Evolutionary conservation across 2,329 filamentous ascomycete genomes (phyloP).

Genomic region (Endoconidiophora polonica): DNA sequence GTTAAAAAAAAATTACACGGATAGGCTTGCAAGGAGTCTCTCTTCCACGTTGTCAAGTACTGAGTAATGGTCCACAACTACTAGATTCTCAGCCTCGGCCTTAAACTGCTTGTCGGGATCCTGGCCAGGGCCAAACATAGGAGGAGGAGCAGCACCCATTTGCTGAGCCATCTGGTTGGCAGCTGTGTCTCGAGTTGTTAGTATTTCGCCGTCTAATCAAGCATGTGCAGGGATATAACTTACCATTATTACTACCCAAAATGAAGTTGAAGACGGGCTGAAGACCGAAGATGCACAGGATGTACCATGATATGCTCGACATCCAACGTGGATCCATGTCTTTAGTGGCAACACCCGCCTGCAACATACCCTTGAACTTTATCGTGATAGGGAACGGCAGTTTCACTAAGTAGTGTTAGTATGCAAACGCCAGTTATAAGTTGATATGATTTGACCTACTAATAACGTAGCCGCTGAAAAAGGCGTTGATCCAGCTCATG

Average conservation of each 20-base stretch:
- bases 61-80: conserved; percentile 85
- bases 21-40: conserved; percentile 41
- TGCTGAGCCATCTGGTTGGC: conserved; percentile 86
- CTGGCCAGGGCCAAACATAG: conserved; percentile 77
- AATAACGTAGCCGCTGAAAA: conserved; percentile 96
- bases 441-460: conserved; percentile 32
- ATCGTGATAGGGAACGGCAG: conserved; percentile 92
- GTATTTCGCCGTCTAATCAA: neutral
- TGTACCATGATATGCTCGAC: conserved; percentile 97
- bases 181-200: conserved; percentile 26
- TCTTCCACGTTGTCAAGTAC: conserved; percentile 80
- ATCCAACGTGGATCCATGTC: conserved; percentile 98
- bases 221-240: conserved; percentile 19
- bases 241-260: conserved; percentile 88
- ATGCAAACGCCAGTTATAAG: neutral
- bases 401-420: conserved; percentile 48
- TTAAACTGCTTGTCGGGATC: conserved; percentile 93
- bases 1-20: conserved; percentile 5
- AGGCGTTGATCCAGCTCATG: conserved; percentile 99
- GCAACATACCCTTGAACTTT: conserved; percentile 98
- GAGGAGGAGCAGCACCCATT: conserved; percentile 61
- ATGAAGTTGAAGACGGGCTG: conserved; percentile 97
- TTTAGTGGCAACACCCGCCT: conserved; percentile 86
- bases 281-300: conserved; percentile 88
- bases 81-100: conserved; percentile 84